Conservation (phyloP, 2,329 filamentous ascomycete species). For the Gaeumannomyces tritici region DNA sequence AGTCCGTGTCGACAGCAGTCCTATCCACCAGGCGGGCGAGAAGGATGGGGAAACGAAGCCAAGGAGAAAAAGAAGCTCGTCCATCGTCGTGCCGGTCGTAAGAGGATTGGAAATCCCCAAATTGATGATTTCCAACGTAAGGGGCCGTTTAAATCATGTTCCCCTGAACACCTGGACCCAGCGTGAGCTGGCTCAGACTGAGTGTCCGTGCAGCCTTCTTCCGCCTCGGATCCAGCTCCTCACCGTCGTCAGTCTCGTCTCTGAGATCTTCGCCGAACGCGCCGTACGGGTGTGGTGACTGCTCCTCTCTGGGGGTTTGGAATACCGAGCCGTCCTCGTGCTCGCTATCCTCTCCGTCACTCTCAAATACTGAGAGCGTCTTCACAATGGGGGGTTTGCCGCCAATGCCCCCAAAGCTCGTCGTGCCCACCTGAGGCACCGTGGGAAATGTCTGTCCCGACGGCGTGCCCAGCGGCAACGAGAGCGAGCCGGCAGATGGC, state of each 20-base stretch:
- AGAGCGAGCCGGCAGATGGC: background rate
- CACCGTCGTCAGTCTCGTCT: conserved; percentile 23
- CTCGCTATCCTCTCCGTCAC: conserved; percentile 24
- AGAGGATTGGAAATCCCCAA: background rate
- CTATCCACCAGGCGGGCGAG: background rate
- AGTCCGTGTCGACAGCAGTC: background rate
- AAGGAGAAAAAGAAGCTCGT: background rate
- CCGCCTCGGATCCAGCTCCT: conserved; percentile 19
- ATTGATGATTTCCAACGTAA: background rate
- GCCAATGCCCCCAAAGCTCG: background rate
- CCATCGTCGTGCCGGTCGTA: background rate
- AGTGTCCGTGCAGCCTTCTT: conserved; percentile 54
- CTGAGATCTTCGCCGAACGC: conserved; percentile 32
- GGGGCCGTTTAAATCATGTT: background rate
- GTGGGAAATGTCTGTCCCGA: conserved; percentile 2
- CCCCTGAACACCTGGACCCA: conserved; percentile 8
- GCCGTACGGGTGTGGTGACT: conserved; percentile 22
- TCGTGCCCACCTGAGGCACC: background rate
- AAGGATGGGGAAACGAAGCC: background rate
- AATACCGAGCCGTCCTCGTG: conserved; percentile 32
- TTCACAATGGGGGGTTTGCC: conserved; percentile 9
- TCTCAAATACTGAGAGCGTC: conserved; percentile 17
- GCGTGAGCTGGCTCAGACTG: conserved; percentile 51
- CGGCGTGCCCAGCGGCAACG: background rate
- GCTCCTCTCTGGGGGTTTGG: conserved; percentile 41